A percentile compares a stretch with the other conserved stretches of the same genome.
Conservation (phyloP, 208 protist species). For the Paratrypanosoma confusum region DNA sequence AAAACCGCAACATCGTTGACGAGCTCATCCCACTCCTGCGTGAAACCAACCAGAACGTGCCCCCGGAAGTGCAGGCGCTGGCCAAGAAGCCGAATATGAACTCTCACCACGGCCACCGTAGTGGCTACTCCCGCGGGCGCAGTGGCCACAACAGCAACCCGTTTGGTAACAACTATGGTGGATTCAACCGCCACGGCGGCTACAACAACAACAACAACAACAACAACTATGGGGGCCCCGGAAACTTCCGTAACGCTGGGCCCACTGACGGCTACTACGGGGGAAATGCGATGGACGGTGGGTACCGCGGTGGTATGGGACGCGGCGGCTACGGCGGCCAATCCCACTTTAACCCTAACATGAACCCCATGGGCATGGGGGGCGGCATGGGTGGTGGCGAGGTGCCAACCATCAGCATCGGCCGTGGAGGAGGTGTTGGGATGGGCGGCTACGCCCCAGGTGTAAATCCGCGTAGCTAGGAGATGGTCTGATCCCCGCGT, state of each 20-base stretch:
- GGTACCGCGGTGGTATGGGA: not conserved
- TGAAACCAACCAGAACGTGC: conserved; percentile 73
- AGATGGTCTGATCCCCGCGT: too few species aligned
- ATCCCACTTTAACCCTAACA: not conserved
- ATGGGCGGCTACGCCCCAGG: too few species aligned
- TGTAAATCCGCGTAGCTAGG: too few species aligned
- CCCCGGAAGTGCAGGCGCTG: conserved; percentile 60
- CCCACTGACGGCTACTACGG: conserved; percentile 3
- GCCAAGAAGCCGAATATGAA: conserved; percentile 66
- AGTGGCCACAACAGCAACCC: conserved; percentile 1
- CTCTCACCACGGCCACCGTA: conserved; percentile 21
- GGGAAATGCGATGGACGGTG: conserved; percentile 7
- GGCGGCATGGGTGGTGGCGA: not conserved
- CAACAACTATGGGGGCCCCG: conserved; percentile 6
- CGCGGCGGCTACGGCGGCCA: not conserved
- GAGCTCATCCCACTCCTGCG: conserved; percentile 75
- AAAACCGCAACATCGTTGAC: conserved; percentile 87
- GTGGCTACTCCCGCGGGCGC: conserved; percentile 8
- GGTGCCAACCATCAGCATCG: too few species aligned
- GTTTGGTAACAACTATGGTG: conserved; percentile 10
- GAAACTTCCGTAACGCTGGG: not conserved
- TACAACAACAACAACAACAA: conserved; percentile 13
- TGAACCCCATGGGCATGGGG: not conserved
- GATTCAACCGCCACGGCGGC: conserved; percentile 15
- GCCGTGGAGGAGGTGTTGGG: too few species aligned